Base-by-base conservation (phyloP, 345 rosid species). In the Eucalyptus cloeziana region DNA sequence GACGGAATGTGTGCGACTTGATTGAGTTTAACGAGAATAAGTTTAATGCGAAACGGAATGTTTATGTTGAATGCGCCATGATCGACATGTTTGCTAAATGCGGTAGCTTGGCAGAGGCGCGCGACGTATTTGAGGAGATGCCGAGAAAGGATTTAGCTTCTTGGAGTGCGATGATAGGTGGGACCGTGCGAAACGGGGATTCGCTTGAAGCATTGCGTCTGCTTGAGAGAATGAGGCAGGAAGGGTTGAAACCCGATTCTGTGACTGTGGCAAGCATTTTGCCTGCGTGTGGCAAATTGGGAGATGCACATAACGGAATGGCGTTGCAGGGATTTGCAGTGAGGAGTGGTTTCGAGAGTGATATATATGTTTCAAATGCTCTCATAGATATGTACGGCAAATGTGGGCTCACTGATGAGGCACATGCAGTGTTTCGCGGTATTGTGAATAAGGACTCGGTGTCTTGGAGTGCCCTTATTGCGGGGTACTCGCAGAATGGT, bases 11-110 rank as follows among this genome's bases (percentile, higher is more conserved):
- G 64, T 81, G 88, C 58, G 91, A 90, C 86, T 89, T 89, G 71
- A 86, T 92, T 49, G 13, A 89, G 15, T 56, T 67, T 76, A 89
- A 90, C 2, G 92, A 86, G 86, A n/a, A 16, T 22, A 58, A 47
- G 30, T 64, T 51, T 89, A 47, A 89, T 50, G 44, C 6, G 24
- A 86, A 85, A 87, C 88, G 87, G 25, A 94, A 90, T 89, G 92
- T 91, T 87, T 92, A 91, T 88, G 94, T 91, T 12, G 89, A 88
- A 58, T 94, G 95, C 86, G 91, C 95, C 40, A 87, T 94, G 91
- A 93, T 94, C 30, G 90, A 93, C 43, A 91, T 94, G 96, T 94
- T 94, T 92, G 91, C 94, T 24, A 95, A 94, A 91, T 92, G 94
- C 64, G 92, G 93, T 58, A 90, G 91, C 71, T 86, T 93, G 87